Evolutionary conservation across 371 early-diverging fungal species (phyloP).

Genomic region (Syncephalis plumigaleata): DNA sequence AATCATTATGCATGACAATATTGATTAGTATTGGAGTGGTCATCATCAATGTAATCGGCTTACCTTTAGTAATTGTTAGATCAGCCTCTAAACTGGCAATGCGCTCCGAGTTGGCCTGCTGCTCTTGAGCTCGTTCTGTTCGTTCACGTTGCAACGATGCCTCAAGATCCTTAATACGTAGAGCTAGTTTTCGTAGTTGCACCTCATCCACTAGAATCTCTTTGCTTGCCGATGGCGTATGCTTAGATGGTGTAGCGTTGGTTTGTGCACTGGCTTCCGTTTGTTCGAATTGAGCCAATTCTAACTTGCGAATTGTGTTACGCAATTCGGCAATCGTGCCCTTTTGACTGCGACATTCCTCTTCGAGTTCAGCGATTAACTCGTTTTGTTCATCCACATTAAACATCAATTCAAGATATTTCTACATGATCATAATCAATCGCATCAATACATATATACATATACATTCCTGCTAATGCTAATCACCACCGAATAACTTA

Average conservation of each 20-base stretch:
- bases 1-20: too few relatives aligned
- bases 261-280: conserved; percentile 1
- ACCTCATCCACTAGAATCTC: conserved; percentile 2
- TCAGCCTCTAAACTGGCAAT: conserved; percentile 24
- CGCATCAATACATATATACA: too few relatives aligned
- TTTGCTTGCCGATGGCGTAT: too few relatives aligned
- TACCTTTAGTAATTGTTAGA: conserved; percentile 18
- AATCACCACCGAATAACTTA: too few relatives aligned
- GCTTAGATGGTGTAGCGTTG: too few relatives aligned
- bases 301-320: conserved; percentile 11
- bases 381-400: conserved; percentile 24
- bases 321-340: conserved; percentile 8
- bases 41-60: conserved; percentile 3
- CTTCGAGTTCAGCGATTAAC: conserved; percentile 16
- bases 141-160: conserved; percentile 16
- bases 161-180: conserved; percentile 11
- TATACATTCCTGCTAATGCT: too few relatives aligned
- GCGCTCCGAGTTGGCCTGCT: conserved; percentile 11
- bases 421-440: too few relatives aligned
- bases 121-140: conserved; percentile 15
- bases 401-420: conserved; percentile 12
- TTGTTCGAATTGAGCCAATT: conserved; percentile 5
- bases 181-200: conserved; percentile 7
- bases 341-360: conserved; percentile 10
- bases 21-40: too few relatives aligned